phyloP scores from a whole-genome alignment of 2,329 filamentous ascomycete genomes.

The Furcasterigmium sp. region DNA sequence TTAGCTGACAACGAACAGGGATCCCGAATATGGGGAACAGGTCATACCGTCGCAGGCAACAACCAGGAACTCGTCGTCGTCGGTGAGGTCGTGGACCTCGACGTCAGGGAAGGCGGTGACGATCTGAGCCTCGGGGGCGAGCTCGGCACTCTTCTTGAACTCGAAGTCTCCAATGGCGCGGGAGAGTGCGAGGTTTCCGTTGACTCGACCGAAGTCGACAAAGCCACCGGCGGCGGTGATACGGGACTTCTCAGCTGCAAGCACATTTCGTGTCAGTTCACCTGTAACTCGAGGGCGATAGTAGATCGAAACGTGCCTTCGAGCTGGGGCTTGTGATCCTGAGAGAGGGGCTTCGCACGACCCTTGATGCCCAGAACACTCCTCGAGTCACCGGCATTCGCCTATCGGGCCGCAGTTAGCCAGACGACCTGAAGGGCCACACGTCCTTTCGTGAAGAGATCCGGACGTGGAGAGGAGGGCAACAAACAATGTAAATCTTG shows the following conservation, averaged over 20 bases:
- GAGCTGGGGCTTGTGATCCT: slow-evolving; percentile 98
- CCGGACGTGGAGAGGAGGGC: slow-evolving; percentile 2
- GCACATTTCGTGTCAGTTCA: slow-evolving; percentile 3
- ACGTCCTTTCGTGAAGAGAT: not conserved
- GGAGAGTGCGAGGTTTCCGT: slow-evolving; percentile 93
- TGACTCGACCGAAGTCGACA: slow-evolving; percentile 96
- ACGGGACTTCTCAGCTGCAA: slow-evolving; percentile 82
- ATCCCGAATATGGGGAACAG: not conserved
- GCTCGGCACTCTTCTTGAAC: slow-evolving; percentile 98
- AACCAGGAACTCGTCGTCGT: slow-evolving; percentile 94
- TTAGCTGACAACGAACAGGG: not conserved
- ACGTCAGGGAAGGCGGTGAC: slow-evolving; percentile 97
- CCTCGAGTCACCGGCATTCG: slow-evolving; percentile 94
- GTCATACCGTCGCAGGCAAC: slow-evolving; percentile 84
- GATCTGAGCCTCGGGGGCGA: slow-evolving; percentile 97
- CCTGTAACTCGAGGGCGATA: no score
- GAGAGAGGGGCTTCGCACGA: slow-evolving; percentile 94
- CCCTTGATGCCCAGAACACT: slow-evolving; percentile 95
- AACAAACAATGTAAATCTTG: slow-evolving; percentile 91
- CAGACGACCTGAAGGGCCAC: not conserved
- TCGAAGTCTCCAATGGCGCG: slow-evolving; percentile 98
- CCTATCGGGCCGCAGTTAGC: slow-evolving; percentile 46
- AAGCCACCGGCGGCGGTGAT: slow-evolving; percentile 96
- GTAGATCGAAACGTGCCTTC: no score
- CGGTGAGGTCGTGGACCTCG: slow-evolving; percentile 79